Evolutionary conservation across 2,329 filamentous ascomycete species (phyloP), one percentile per base, ranked within the genome.

Genomic region (Aureobasidium sp.): DNA sequence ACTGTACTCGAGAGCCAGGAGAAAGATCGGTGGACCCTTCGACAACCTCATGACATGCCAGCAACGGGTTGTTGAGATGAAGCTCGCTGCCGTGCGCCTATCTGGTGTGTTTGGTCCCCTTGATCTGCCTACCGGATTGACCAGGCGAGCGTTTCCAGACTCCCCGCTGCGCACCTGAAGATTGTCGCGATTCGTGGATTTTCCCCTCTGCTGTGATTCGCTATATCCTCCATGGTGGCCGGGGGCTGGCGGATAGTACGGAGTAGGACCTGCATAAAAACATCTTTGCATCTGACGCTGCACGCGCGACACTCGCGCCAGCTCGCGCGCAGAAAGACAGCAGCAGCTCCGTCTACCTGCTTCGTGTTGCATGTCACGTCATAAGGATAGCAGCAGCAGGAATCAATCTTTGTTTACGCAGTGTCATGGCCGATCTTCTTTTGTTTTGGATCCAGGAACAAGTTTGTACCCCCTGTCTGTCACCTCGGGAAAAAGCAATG

Each of bases 361-460:
- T 47, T 39, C 8, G 25, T 32, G 48, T 44, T 16, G 45, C 45
- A n/a, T 30, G 7, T 21, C 45, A 41, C 27, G 54, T 58, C 55
- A 48, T 48, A 34, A 30, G 36, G 16, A 30, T 15, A 21, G 32
- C 25, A 48, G 30, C 47, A 30, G 36, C 47, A 49, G 36, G 42
- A 21, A 50, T 50, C 7, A 21, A 7, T 25, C 47, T 25, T 50
- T 60, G 47, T 49, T 60, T 50, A 52, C 47, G 15, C 44, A 48
- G 27, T 48, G 27, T 48, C 45, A 41, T 29, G 30, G 39, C 34
- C 54, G 54, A 58, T 57, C 54, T 47, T 32, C 15, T n/a, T 27
- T 58, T 44, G 36, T 54, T 39, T 48, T 37, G 41, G 42, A 58
- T 48, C 30, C 57, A 59, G 45, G 44, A 59, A 59, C 57, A 59